Evolutionary conservation across 306 rosid genomes (phyloP).

Genomic region (Quercus suber): DNA sequence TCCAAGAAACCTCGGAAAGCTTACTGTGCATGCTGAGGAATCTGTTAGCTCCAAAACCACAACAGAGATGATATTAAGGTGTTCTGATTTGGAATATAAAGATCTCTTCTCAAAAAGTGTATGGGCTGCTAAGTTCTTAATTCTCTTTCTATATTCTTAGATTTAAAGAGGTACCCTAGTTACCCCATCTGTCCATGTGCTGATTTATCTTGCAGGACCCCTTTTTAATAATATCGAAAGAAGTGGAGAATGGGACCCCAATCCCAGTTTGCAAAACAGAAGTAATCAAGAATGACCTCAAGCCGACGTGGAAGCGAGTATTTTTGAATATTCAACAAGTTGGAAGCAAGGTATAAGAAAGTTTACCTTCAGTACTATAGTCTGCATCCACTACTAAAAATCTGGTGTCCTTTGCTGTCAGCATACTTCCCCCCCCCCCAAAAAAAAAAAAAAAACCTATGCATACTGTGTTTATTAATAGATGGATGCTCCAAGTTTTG

Average conservation of each 20-base stretch:
- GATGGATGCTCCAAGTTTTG: slow-evolving; percentile 17
- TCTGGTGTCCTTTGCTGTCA: slow-evolving; percentile 1
- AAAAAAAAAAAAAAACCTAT: background rate
- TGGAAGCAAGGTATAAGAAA: slow-evolving; percentile 83
- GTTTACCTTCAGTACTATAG: background rate
- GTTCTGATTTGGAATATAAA: slow-evolving; percentile 87
- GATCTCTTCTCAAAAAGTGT: slow-evolving; percentile 97
- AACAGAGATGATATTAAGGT: slow-evolving; percentile 67
- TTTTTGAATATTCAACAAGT: slow-evolving; percentile 88
- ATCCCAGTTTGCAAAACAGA: slow-evolving; percentile 95
- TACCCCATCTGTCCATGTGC: slow-evolving; percentile 13
- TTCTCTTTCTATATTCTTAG: slow-evolving; percentile 15
- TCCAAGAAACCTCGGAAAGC: slow-evolving; percentile 58
- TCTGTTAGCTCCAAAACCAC: slow-evolving; percentile 76
- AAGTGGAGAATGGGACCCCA: slow-evolving; percentile 60
- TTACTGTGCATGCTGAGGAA: slow-evolving; percentile 82
- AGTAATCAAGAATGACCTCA: slow-evolving; percentile 82
- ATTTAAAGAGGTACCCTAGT: slow-evolving; percentile 11
- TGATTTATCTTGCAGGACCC: slow-evolving; percentile 71
- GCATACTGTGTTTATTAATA: background rate
- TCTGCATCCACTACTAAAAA: slow-evolving; percentile 2
- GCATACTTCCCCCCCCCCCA: too few species aligned
- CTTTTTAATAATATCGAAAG: slow-evolving; percentile 75
- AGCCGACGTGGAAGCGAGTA: slow-evolving; percentile 80
- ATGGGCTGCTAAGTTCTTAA: slow-evolving; percentile 31